These are phyloP conservation scores for Phytophthora boehmeriae DNA, from an alignment of 352 stramenopile genomes.

Conservation along the genomic window DNA sequence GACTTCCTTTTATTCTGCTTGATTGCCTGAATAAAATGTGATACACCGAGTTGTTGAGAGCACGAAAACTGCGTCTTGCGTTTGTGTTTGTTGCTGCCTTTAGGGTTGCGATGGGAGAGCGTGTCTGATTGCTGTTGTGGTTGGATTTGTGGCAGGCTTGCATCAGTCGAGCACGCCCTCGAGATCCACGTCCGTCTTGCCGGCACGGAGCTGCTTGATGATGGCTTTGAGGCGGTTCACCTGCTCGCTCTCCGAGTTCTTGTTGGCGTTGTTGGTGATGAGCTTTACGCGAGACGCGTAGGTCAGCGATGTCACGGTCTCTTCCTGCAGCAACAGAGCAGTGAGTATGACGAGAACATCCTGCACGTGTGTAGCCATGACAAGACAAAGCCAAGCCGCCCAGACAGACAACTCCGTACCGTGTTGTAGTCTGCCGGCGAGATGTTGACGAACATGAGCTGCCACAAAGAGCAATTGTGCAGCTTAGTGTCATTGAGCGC, in stretches of 20 bases:
- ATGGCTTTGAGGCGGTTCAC: conserved; percentile 84
- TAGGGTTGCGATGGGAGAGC: background rate
- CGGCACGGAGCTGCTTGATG: conserved; percentile 77
- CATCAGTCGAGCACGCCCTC: conserved; percentile 62
- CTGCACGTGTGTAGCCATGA: conserved; percentile 9
- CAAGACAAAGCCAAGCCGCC: conserved; percentile 25
- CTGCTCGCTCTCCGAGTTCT: conserved; percentile 85
- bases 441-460: conserved; percentile 93
- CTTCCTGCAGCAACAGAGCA: conserved; percentile 44
- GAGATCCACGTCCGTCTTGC: conserved; percentile 71
- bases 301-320: conserved; percentile 83
- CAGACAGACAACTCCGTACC: conserved; percentile 23
- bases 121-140: background rate
- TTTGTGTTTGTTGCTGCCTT: conserved; percentile 23
- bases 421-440: conserved; percentile 91
- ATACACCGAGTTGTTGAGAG: conserved; percentile 91
- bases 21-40: conserved; percentile 60
- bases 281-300: conserved; percentile 88
- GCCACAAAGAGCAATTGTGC: background rate
- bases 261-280: conserved; percentile 90
- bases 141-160: conserved; percentile 6
- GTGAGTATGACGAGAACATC: conserved; percentile 4
- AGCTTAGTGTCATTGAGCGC: background rate
- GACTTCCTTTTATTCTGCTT: conserved; percentile 52
- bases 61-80: conserved; percentile 30